Evolutionary conservation across 495 filamentous ascomycete species (phyloP), one percentile per base, ranked within the genome.

Genomic region (Penicillium angulare): DNA sequence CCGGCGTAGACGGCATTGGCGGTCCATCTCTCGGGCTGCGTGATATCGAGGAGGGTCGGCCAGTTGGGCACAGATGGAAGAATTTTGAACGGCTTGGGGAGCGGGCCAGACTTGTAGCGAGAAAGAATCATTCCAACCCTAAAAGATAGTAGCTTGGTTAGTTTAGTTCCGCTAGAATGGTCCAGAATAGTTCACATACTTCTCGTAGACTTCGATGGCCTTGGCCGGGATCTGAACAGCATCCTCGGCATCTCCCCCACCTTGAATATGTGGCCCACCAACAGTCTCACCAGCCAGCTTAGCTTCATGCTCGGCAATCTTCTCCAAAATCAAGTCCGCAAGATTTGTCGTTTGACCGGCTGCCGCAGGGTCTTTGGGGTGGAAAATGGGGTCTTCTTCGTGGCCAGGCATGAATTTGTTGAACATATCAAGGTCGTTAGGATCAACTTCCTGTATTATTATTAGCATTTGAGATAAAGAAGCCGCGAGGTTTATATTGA

Each of bases 41-140:
- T 95, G 50, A 93, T 82, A 47, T 82, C 76, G 55, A 96, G 81
- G 34, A 97, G 87, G 16, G 87, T 88, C 56, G 90, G 87, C 89
- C 90, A 96, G 58, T 90, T 84, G 2, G 90, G 90, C 7, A 97
- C 81, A 3, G 89, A 88, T 0, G 95, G 93, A 24, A 99, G 80
- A 51, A 97, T 88, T 69, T 97, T 97, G 80, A 99, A 95, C 1
- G 92, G 92, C 69, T 97, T 97, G 10, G 93, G 95, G 20, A 97
- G 80, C 55, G 90, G 90, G 17, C 93, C 93, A 8, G 90, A 93
- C 64, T 95, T 96, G 71, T 97, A 96, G 43, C 92, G 82, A 7
- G 90, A 91, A 33, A 97, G 80, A 42, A 97, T 83, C 57, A 90
- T 78, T 43, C 90, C 92, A 55, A 96, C 86, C 69, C 87, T 91